Base-by-base conservation (phyloP, 2,329 filamentous ascomycete genomes). In the Curvularia spicifera region DNA sequence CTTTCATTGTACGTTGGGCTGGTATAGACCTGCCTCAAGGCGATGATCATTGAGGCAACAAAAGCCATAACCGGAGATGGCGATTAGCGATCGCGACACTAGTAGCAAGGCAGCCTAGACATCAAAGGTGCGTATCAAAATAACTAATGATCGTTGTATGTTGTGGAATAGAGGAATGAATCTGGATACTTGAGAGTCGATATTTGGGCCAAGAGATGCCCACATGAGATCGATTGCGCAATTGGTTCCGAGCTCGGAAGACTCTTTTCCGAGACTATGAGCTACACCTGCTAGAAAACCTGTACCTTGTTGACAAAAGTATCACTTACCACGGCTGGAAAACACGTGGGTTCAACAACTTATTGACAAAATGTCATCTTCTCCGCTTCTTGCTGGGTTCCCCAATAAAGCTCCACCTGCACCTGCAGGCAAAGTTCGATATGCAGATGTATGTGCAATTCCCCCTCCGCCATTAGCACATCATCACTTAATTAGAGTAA, bases 401-500 rank as follows among this genome's bases (percentile, higher is more conserved):
- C 15, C 48, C 6, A 5, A 6, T 4, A 13, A 12, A 0, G 20
- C 33, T 4, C 48, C 53, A 15, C 31, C 42, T 15, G 48, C 42
- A n/a, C 33, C 53, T 1, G 10, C 13, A 3, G 13, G 0, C 9
- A 56, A 33, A 12, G 48, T 52, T 26, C 33, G 15, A 5, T 56
- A 56, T 15, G 53, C 42, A 28, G 53, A 56, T 15, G 53, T 56
- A 56, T 44, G 53, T 42, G 9, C 40, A 18, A 3, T 31, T 35
- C 53, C 40, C 2, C 12, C 8, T n/a, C 22, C 33, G 13, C 6
- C 4, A 10, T 5, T 12, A 7, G 9, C n/a, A 20, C 15, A 18
- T 9, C 33, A 26, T n/a, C 20, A 31, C 28, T 55, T 18, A 46
- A 28, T 20, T 28, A 31, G n/a, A 28, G 40, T 45, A 4, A n/a